Base-by-base conservation (phyloP, 2,329 filamentous ascomycete species). In the Ophiostoma ips region DNA sequence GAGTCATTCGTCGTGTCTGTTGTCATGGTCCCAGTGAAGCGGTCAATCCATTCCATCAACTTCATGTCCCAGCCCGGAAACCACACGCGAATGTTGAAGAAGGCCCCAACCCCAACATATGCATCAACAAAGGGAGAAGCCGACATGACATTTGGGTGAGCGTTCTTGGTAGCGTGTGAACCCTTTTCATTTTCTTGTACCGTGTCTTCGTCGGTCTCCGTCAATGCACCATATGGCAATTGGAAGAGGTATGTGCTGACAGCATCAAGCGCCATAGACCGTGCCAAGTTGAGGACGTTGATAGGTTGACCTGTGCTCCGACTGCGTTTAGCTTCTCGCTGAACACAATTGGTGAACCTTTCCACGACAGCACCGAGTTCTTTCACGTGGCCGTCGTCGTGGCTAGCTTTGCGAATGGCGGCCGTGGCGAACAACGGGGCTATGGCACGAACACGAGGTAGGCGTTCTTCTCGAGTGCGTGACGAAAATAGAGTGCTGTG, bases 111-210 rank as follows among this genome's bases (percentile, higher is more conserved):
- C 12, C 53, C 53, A 3, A 54, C 53, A 44, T 38, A 54, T 1
- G 53, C 48, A n/a, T 54, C 50, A 8, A 54, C 53, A 46, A 54
- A 54, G 3, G 50, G 53, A 11, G 53, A 50, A 6, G 50, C 53
- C n/a, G 53, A 52, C 48, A 54, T 50, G 16, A 33, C 24, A 11
- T 28, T 6, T 15, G 28, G 40, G 7, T 38, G 15, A 11, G n/a
- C 10, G n/a, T 41, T 21, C 36, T n/a, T 16, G n/a, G 8, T 7
- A 9, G 7, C n/a, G 31, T 21, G 13, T 12, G 12, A 15, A 12
- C 18, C 4, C 2, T 18, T 15, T 11, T 31, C 34, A 10, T 18
- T 19, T 11, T 38, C 34, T 16, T 13, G 15, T 2, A 5, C 8
- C 5, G 13, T 15, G 8, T 2, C 28, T 19, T 12, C 30, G 12